phyloP scores from a whole-genome alignment of 2,329 filamentous ascomycete species.

The Xylaria sp. region DNA sequence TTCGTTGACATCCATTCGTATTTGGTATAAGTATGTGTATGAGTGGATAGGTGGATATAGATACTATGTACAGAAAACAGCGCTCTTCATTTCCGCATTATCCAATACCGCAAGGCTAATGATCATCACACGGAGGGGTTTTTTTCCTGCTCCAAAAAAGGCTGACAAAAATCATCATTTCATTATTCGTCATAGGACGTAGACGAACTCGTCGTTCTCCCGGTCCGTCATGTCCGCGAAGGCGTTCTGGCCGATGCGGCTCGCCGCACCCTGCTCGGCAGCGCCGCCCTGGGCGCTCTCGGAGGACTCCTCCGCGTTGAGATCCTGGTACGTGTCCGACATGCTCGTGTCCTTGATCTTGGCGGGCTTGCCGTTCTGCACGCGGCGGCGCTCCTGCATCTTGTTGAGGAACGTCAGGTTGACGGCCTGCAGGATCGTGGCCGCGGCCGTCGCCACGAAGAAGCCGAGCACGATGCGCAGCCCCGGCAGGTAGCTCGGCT shows the following conservation, averaged over 20 bases:
- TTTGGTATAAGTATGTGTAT: not conserved
- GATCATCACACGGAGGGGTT: too few species aligned
- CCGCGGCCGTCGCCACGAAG: slow-evolving; percentile 57
- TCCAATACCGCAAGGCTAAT: not conserved
- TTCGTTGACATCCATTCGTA: too few species aligned
- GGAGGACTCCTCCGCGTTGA: slow-evolving; percentile 46
- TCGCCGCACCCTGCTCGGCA: slow-evolving; percentile 29
- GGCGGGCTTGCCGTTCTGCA: slow-evolving; percentile 64
- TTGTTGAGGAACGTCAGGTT: slow-evolving; percentile 64
- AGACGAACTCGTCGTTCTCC: slow-evolving; percentile 71
- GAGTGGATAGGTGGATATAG: not conserved
- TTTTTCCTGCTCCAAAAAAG: too few species aligned
- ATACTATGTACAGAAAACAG: not conserved
- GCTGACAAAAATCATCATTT: not conserved
- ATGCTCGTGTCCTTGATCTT: slow-evolving; percentile 66
- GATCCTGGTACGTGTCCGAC: slow-evolving; percentile 54
- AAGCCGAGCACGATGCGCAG: slow-evolving; percentile 61
- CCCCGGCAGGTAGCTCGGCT: slow-evolving; percentile 63
- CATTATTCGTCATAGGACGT: slow-evolving; percentile 24
- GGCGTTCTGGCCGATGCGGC: slow-evolving; percentile 53
- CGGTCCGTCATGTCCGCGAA: slow-evolving; percentile 67
- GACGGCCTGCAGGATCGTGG: slow-evolving; percentile 58
- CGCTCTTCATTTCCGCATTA: not conserved
- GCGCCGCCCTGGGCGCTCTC: slow-evolving; percentile 54
- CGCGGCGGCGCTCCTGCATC: slow-evolving; percentile 58